Percentiles rank a stretch among this genome's conserved stretches.
These are phyloP conservation scores for Boletus patriciae DNA, from an alignment of 768 basidiomycete species.

Conservation along the genomic window DNA sequence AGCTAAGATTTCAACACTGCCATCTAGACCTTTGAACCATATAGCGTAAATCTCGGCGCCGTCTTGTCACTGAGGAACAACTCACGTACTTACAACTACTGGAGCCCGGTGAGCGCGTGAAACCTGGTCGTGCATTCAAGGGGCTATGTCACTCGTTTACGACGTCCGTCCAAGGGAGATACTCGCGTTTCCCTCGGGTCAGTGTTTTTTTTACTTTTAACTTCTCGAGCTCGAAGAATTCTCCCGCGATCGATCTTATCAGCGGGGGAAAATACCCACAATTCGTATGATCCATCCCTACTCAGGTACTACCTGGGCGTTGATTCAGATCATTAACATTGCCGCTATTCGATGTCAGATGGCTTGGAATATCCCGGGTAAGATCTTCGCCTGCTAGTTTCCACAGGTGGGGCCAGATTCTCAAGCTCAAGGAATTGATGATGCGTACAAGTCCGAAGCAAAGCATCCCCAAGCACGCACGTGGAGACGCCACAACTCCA, in stretches of 20 bases:
- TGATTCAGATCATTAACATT: background rate
- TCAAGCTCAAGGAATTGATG: background rate
- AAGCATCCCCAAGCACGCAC: background rate
- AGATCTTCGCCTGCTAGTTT: background rate
- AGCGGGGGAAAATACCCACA: slow-evolving; percentile 4
- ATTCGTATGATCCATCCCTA: background rate
- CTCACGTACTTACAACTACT: too few species aligned
- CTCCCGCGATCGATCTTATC: slow-evolving; percentile 6
- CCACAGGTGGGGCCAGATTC: background rate
- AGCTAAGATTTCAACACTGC: background rate
- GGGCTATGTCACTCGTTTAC: background rate
- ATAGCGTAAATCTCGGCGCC: background rate
- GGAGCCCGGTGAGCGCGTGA: background rate
- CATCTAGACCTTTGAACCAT: background rate
- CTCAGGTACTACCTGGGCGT: too few species aligned
- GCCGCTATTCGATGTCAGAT: background rate
- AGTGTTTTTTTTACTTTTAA: background rate
- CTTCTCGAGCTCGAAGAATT: background rate
- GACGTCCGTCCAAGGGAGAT: background rate
- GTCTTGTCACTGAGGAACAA: background rate
- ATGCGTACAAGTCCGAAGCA: slow-evolving; percentile 14
- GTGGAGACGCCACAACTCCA: slow-evolving; percentile 32
- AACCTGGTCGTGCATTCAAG: background rate
- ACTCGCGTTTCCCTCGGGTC: background rate
- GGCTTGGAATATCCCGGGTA: background rate